Evolutionary conservation across 2,329 filamentous ascomycete genomes (phyloP).

Genomic region (Diaporthe batatas): DNA sequence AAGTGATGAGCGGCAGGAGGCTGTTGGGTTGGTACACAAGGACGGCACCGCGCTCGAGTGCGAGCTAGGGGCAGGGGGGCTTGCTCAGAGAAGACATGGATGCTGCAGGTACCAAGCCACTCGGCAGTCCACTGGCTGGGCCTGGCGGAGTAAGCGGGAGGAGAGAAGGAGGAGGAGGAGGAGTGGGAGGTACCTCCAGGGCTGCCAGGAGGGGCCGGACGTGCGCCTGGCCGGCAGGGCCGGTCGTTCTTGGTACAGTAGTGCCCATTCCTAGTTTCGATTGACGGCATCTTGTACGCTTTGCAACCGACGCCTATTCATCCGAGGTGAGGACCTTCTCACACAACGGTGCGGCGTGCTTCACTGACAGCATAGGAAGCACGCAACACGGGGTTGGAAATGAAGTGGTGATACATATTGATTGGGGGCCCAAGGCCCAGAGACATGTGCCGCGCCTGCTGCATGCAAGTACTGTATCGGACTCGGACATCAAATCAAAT

Average conservation of each 20-base stretch:
- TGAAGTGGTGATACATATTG: slow-evolving; percentile 23
- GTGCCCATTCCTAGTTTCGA: slow-evolving; percentile 10
- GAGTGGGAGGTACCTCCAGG: too few relatives aligned
- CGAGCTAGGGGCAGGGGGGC: neutral
- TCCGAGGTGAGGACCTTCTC: slow-evolving; percentile 20
- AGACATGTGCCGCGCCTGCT: slow-evolving; percentile 14
- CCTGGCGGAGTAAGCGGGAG: neutral
- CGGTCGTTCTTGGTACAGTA: slow-evolving; percentile 26
- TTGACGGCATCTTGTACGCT: slow-evolving; percentile 1
- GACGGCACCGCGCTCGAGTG: neutral
- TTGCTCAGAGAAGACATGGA: slow-evolving; percentile 12
- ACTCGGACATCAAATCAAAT: slow-evolving; percentile 18
- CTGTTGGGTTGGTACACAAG: slow-evolving; percentile 7
- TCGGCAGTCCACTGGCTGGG: slow-evolving; percentile 6
- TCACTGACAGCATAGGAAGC: neutral
- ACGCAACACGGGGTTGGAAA: slow-evolving; percentile 5
- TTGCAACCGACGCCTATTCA: slow-evolving; percentile 17
- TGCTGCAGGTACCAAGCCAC: slow-evolving; percentile 34
- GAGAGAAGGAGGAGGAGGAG: slow-evolving; percentile 13
- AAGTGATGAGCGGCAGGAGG: slow-evolving; percentile 19
- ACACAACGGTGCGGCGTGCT: slow-evolving; percentile 23
- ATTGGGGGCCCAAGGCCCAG: slow-evolving; percentile 6
- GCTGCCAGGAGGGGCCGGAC: neutral
- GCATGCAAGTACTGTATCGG: neutral
- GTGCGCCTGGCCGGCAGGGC: slow-evolving; percentile 2